Base-by-base conservation (phyloP, 148 eudicot genomes). In the Heliamphora exappendiculata region DNA sequence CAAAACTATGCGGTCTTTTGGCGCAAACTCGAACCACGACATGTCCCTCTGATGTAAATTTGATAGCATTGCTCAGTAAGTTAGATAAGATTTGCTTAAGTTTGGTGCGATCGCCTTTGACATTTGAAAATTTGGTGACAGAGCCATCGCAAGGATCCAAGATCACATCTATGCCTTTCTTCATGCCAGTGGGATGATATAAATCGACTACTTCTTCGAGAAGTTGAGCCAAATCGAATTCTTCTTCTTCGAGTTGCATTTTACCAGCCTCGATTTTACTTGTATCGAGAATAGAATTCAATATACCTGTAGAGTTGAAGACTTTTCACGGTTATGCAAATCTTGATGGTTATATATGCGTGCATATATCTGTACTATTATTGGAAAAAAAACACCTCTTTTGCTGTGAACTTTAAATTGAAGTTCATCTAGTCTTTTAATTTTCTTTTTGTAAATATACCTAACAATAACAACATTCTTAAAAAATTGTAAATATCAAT, bases 181-280 rank as follows among this genome's bases (percentile, higher is more conserved):
- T 88, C 82, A 85, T 84, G 42, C 93, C 92, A 22, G 87, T 83
- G 1, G 91, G 84, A 74, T 92, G 81, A 72, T 78, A 89, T 17
- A 90, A 72, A 80, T 94, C 97, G 37, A 84, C 89, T 24, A 85
- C 85, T 64, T 90, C 91, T 78, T 92, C 93, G 11, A 94, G 68
- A 7, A 90, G 77, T 62, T 88, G 82, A 17, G 86, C 81, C 67
- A 94, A 8, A 70, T 87, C 80, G 69, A 94, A 92, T 58, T 87
- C 91, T 29, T 73, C 79, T 66, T 89, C 86, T 14, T 83, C 87
- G 9, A 94, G 84, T 36, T 89, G 85, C 91, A 90, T 89, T 82
- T 86, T 90, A 0, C 98, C 97, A 4, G 98, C 93, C 81, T 94
- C 97, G 9, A 88, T 85, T 77, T 91, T 91, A 67, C 92, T 91